phyloP scores from a whole-genome alignment of 1,284 basidiomycete genomes.

The Ceratobasidium sp. region DNA sequence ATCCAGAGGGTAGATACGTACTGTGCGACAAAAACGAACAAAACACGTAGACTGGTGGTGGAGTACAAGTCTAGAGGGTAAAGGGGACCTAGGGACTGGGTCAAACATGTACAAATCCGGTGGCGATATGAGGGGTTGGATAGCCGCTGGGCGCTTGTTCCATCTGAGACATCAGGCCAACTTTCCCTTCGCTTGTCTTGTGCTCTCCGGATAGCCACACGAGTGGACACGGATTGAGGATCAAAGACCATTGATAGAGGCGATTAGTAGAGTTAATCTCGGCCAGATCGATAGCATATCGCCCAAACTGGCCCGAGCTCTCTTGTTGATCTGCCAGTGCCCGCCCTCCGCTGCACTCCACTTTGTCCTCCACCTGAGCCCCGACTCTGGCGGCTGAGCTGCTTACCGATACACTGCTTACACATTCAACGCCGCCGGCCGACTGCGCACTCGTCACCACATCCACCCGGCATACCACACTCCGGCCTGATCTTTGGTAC shows the following conservation, averaged over 20 bases:
- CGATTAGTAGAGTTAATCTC: conserved; percentile 20
- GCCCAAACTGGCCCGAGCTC: conserved; percentile 36
- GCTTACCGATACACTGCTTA: conserved; percentile 8
- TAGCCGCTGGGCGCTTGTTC: conserved; percentile 19
- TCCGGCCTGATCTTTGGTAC: not conserved
- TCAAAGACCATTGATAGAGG: conserved; percentile 6
- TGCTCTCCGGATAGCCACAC: not conserved
- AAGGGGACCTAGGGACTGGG: conserved; percentile 22
- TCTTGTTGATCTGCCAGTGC: not conserved
- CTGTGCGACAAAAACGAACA: not conserved
- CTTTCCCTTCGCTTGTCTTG: not conserved
- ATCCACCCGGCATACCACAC: conserved; percentile 9
- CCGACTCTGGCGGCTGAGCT: conserved; percentile 25
- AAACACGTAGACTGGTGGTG: conserved; percentile 24
- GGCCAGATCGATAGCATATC: conserved; percentile 26
- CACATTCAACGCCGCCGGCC: not conserved
- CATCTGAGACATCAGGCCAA: conserved; percentile 10
- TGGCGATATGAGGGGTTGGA: conserved; percentile 21
- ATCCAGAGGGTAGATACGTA: not conserved
- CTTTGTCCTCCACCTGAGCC: conserved; percentile 10
- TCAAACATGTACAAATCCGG: conserved; percentile 23
- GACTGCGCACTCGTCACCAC: conserved; percentile 15
- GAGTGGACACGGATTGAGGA: not conserved
- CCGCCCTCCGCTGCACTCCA: conserved; percentile 17
- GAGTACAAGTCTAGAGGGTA: conserved; percentile 24